phyloP scores from a whole-genome alignment of 768 basidiomycete species.

The Psilocybe sp. region DNA sequence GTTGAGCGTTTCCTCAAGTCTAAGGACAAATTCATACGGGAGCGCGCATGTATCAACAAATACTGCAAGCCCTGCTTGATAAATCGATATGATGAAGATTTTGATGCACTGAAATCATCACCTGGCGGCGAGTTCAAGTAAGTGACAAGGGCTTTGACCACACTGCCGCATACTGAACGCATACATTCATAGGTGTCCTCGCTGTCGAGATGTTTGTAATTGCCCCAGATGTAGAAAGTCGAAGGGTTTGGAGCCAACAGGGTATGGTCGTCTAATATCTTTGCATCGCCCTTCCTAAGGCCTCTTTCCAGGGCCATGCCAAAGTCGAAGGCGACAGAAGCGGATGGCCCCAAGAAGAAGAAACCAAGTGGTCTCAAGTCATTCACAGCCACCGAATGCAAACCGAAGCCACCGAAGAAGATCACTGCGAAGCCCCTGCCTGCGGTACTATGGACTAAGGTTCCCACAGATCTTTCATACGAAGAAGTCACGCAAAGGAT shows the following conservation, averaged over 20 bases:
- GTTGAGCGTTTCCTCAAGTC: slow-evolving; percentile 15
- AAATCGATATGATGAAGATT: slow-evolving; percentile 61
- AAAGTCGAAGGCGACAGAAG: no score
- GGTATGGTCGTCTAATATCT: slow-evolving; percentile 36
- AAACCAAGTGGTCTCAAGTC: slow-evolving; percentile 9
- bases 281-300: neutral
- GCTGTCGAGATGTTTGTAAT: slow-evolving; percentile 65
- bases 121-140: slow-evolving; percentile 53
- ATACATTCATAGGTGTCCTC: slow-evolving; percentile 54
- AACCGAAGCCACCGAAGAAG: slow-evolving; percentile 4
- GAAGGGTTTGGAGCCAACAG: slow-evolving; percentile 56
- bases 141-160: slow-evolving; percentile 6
- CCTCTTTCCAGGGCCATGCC: neutral
- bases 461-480: slow-evolving; percentile 41
- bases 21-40: slow-evolving; percentile 20
- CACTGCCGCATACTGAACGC: neutral
- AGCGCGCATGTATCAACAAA: slow-evolving; percentile 50
- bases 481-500: slow-evolving; percentile 59
- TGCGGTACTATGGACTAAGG: slow-evolving; percentile 49
- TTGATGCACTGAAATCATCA: slow-evolving; percentile 35
- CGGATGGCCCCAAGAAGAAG: neutral
- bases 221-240: slow-evolving; percentile 65
- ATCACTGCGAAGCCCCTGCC: slow-evolving; percentile 29
- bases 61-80: slow-evolving; percentile 67
- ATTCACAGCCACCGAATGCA: slow-evolving; percentile 1